Evolutionary conservation across 768 basidiomycete species (phyloP).

Genomic region (Pholiota conissans): DNA sequence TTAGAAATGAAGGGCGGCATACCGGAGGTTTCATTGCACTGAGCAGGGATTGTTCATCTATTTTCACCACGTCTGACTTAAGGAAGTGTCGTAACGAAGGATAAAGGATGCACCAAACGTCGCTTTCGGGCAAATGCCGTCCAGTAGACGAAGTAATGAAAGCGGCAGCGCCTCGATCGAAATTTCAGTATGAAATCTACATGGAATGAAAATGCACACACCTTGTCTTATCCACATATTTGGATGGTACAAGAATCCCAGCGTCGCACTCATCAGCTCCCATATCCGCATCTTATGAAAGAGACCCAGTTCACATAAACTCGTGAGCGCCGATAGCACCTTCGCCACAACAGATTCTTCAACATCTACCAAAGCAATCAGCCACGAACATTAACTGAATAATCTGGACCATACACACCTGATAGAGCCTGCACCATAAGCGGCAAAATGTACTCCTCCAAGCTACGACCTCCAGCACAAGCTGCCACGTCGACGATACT

Average conservation of each 20-base stretch:
- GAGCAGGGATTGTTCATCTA: constrained; percentile 77
- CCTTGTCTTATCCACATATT: constrained; percentile 96
- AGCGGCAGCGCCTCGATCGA: constrained; percentile 85
- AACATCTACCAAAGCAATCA: constrained; percentile 57
- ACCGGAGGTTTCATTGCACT: constrained; percentile 79
- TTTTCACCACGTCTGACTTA: constrained; percentile 74
- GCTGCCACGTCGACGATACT: constrained; percentile 94
- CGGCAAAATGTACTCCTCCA: constrained; percentile 97
- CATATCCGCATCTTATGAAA: constrained; percentile 96
- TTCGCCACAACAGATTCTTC: constrained; percentile 94
- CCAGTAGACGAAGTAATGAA: constrained; percentile 89
- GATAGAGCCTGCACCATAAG: constrained; percentile 94
- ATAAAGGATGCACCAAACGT: constrained; percentile 97
- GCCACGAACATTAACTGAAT: neutral
- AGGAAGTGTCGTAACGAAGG: constrained; percentile 86
- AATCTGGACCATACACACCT: constrained; percentile 49
- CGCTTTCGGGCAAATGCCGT: constrained; percentile 78
- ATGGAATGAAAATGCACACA: constrained; percentile 22
- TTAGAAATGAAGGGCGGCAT: constrained; percentile 23
- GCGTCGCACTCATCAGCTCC: constrained; percentile 88
- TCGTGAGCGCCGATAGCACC: constrained; percentile 85
- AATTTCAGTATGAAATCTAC: neutral
- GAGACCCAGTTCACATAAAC: constrained; percentile 84
- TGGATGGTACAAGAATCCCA: constrained; percentile 93
- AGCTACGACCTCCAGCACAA: constrained; percentile 85